phyloP scores from a whole-genome alignment of 495 filamentous ascomycete genomes.

The Neurospora sp. region DNA sequence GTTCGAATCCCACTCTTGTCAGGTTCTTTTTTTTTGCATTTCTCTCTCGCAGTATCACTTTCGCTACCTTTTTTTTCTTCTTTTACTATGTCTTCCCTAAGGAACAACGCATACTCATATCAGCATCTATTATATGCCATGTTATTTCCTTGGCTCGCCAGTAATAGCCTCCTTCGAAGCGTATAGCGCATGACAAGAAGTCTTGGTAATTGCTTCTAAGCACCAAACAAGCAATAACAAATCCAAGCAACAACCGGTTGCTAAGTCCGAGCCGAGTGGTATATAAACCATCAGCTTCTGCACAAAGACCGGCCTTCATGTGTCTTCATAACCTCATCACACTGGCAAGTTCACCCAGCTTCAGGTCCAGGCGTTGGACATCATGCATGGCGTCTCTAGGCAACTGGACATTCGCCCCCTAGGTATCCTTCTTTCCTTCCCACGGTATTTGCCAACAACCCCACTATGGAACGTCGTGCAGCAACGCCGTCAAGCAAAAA shows the following conservation, averaged over 20 bases:
- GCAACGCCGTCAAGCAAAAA: conserved; percentile 3
- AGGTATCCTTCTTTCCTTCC: conserved; percentile 8
- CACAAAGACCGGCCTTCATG: not conserved
- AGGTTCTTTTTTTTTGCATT: not conserved
- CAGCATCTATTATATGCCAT: not conserved
- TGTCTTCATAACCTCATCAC: not conserved
- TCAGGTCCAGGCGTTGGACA: not conserved
- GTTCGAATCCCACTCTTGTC: conserved; percentile 5
- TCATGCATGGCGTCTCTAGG: conserved; percentile 2
- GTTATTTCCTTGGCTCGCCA: not conserved
- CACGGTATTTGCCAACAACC: conserved; percentile 12
- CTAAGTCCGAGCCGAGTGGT: not conserved
- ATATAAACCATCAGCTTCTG: not conserved
- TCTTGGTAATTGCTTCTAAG: not conserved
- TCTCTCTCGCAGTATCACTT: not conserved
- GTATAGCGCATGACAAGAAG: not conserved
- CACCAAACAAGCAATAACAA: not conserved
- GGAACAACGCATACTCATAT: not conserved
- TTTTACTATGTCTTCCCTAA: not conserved
- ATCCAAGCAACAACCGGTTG: not conserved
- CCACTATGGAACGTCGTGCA: conserved; percentile 13
- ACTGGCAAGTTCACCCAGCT: not conserved
- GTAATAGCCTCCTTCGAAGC: not conserved
- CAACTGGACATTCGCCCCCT: conserved; percentile 12
- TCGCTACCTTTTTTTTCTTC: not conserved